Conservation (phyloP, 148 eudicot species). For the Camellia japonica region DNA sequence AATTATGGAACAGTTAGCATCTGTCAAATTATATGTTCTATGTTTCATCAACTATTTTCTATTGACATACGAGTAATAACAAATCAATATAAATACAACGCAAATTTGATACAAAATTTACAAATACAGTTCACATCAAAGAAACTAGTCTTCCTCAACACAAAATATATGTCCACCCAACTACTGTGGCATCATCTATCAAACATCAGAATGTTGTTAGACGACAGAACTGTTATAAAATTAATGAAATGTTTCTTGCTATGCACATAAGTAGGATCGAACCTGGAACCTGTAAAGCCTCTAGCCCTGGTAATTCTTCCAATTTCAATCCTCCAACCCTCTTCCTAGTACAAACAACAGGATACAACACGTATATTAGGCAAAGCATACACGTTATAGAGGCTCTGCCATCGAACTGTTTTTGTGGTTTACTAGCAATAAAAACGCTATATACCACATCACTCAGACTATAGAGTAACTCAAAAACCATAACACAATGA, state of each 20-base stretch:
- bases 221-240: neutral
- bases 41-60: no score
- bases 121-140: neutral
- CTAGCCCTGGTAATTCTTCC: constrained; percentile 92
- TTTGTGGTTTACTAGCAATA: neutral
- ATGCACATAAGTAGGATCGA: constrained; percentile 6
- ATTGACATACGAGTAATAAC: no score
- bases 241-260: neutral
- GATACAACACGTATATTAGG: neutral
- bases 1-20: neutral
- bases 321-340: constrained; percentile 90
- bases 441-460: neutral
- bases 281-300: constrained; percentile 88
- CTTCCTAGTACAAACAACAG: constrained; percentile 50
- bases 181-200: neutral
- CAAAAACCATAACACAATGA: neutral
- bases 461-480: neutral
- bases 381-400: neutral
- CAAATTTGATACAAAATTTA: no score
- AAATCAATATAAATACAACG: no score
- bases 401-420: neutral
- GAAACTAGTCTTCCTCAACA: constrained; percentile 10
- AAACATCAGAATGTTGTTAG: neutral
- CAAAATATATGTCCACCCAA: neutral
- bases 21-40: neutral